These are phyloP conservation scores for Coemansia sp. DNA, from an alignment of 192 early-diverging fungal genomes.

Conservation along the genomic window DNA sequence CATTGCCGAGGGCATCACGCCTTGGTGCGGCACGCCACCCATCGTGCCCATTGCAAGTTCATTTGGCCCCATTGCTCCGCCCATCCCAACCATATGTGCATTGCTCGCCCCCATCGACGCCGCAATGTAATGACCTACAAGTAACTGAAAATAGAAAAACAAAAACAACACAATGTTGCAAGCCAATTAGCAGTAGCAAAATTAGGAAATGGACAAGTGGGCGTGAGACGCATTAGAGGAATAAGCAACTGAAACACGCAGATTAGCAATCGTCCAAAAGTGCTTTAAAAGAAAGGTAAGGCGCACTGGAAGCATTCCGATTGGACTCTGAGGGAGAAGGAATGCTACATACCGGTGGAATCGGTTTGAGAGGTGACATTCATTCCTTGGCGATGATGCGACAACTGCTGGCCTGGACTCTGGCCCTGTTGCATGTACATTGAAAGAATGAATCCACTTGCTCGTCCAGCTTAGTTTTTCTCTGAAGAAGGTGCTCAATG, in stretches of 20 bases:
- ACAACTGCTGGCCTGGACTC: slow-evolving; percentile 51
- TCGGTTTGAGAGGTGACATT: slow-evolving; percentile 35
- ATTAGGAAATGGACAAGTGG: background rate
- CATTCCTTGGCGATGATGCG: slow-evolving; percentile 41
- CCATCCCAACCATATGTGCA: slow-evolving; percentile 48
- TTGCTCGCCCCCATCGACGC: slow-evolving; percentile 47
- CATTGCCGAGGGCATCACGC: slow-evolving; percentile 50
- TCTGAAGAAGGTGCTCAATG: background rate
- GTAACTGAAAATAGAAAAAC: slow-evolving; percentile 6
- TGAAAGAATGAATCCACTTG: slow-evolving; percentile 5
- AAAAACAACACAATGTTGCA: background rate
- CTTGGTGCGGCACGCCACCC: slow-evolving; percentile 12
- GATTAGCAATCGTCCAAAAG: background rate
- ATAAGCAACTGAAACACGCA: background rate
- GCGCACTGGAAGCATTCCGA: background rate
- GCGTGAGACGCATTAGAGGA: background rate
- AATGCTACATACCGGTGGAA: slow-evolving; percentile 37
- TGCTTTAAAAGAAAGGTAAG: background rate
- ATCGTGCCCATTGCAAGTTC: slow-evolving; percentile 35
- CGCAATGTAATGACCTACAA: slow-evolving; percentile 30
- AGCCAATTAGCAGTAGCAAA: background rate
- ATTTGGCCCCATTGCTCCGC: slow-evolving; percentile 27
- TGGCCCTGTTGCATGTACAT: slow-evolving; percentile 56
- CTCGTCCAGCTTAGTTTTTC: background rate
- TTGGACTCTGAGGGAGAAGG: background rate